phyloP scores from a whole-genome alignment of 1,139 yeast species.

The Geotrichum australiense region DNA sequence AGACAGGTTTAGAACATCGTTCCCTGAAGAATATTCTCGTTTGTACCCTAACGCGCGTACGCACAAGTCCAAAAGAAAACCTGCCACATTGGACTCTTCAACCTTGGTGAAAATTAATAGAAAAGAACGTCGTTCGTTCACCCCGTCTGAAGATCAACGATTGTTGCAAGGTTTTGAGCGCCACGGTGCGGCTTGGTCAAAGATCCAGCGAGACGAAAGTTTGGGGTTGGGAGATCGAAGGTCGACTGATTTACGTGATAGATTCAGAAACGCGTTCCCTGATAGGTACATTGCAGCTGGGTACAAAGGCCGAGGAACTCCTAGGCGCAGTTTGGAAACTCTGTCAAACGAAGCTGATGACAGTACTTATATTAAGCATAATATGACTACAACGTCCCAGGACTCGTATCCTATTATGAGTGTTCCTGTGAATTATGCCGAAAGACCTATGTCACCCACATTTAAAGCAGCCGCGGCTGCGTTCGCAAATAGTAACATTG shows the following conservation, averaged over 20 bases:
- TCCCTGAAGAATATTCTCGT: constrained; percentile 41
- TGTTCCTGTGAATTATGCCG: constrained; percentile 9
- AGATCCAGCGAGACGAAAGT: constrained; percentile 46
- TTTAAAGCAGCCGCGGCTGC: constrained; percentile 19
- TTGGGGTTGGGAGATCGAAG: constrained; percentile 36
- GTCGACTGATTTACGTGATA: constrained; percentile 40
- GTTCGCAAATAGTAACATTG: constrained; percentile 18
- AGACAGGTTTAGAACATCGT: constrained; percentile 40
- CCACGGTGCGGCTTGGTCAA: constrained; percentile 86
- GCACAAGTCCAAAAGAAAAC: constrained; percentile 34
- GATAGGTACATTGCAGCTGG: constrained; percentile 41
- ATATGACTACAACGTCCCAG: constrained; percentile 8
- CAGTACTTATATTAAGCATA: constrained; percentile 13
- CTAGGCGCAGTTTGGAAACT: constrained; percentile 15
- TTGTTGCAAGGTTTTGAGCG: constrained; percentile 60
- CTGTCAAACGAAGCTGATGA: constrained; percentile 17
- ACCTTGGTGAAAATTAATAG: constrained; percentile 37
- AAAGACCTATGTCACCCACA: constrained; percentile 17
- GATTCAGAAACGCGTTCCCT: constrained; percentile 42
- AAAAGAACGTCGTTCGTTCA: constrained; percentile 41
- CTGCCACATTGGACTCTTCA: constrained; percentile 16
- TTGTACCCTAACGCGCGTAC: constrained; percentile 41
- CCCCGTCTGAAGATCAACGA: constrained; percentile 68
- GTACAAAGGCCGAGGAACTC: constrained; percentile 34
- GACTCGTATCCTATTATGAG: constrained; percentile 8